Base-by-base conservation (phyloP, 805 yeast genomes). In the Ogataea sp. region DNA sequence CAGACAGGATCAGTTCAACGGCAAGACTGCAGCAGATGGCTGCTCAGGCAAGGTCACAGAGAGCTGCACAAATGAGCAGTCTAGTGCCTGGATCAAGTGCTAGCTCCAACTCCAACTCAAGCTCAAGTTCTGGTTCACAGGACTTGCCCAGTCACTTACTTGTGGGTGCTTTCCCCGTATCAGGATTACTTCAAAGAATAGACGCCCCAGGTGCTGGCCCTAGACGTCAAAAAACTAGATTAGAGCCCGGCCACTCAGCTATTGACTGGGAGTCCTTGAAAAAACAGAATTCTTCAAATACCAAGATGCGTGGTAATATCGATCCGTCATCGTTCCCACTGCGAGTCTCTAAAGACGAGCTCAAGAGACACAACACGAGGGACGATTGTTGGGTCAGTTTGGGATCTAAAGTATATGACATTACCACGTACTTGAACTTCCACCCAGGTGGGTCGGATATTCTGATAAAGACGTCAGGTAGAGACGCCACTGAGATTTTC, bases 391-490 rank as follows among this genome's bases (percentile, higher is more conserved):
- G 97, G 97, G 82, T 93, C 3, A 76, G 76, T 26, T 69, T 90
- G 7, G 76, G 75, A 33, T 85, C 88, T 4, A 82, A 76, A 50
- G 95, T 90, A 2, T 90, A 84, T 64, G 86, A 89, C 52, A 67
- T 90, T n/a, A 79, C 96, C 1, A 78, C 83, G 11, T 90, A 93
- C 58, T 54, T 93, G 27, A 66, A 74, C 39, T 93, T 79, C 58
- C 98, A 90, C 49, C 98, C 98, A 0, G 98, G 98, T 27, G 98
- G 98, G 2, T 78, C 68, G 4, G 77, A 75, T 6, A 85, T 87
- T 52, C 62, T 90, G 32, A 66, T 85, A 75, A 72, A 76, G 37
- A 75, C 83, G 51, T 93, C 94, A 1, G 96, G 96, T 0, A 67
- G 68, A 37, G 97, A 90, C 55, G 93, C 90, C 1, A 86, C 96